Percentiles rank a stretch among this genome's conserved stretches.
Conservation (phyloP, 1,139 yeast genomes). For the Nadsonia starkeyi-henricii region DNA sequence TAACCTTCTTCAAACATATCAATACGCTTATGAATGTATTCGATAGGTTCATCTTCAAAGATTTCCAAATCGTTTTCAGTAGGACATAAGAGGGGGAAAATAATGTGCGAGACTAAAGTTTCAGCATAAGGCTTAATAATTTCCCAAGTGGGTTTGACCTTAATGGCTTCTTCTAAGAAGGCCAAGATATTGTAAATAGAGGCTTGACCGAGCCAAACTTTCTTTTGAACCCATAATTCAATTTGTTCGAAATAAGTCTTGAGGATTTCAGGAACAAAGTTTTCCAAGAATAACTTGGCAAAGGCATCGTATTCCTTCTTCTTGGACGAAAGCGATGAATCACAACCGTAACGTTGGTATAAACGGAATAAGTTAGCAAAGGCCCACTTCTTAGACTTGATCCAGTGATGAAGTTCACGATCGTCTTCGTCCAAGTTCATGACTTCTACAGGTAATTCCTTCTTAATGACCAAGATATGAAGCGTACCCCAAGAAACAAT, state of each 20-base stretch:
- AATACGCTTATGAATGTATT: constrained; percentile 68
- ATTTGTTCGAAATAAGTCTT: constrained; percentile 49
- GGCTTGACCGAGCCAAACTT: constrained; percentile 57
- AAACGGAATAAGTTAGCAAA: constrained; percentile 63
- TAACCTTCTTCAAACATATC: constrained; percentile 61
- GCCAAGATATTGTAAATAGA: constrained; percentile 53
- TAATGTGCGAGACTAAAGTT: constrained; percentile 52
- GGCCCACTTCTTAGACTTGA: constrained; percentile 84
- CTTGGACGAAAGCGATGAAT: constrained; percentile 19
- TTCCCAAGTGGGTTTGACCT: constrained; percentile 56
- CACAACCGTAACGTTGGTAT: constrained; percentile 59
- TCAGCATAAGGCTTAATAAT: constrained; percentile 57
- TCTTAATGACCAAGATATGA: constrained; percentile 55
- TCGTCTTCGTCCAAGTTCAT: constrained; percentile 33
- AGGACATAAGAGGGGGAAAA: constrained; percentile 70
- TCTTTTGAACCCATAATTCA: constrained; percentile 55
- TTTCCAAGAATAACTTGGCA: constrained; percentile 22
- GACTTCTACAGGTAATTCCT: constrained; percentile 40
- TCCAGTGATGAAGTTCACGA: constrained; percentile 41
- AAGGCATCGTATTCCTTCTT: constrained; percentile 22
- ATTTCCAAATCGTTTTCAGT: constrained; percentile 54
- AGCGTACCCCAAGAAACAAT: constrained; percentile 65
- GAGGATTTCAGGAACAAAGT: constrained; percentile 64
- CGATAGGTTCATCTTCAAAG: constrained; percentile 83
- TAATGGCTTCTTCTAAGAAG: constrained; percentile 58